Conservation (phyloP, 257 asterid species). For the Salvia rosmarinus region DNA sequence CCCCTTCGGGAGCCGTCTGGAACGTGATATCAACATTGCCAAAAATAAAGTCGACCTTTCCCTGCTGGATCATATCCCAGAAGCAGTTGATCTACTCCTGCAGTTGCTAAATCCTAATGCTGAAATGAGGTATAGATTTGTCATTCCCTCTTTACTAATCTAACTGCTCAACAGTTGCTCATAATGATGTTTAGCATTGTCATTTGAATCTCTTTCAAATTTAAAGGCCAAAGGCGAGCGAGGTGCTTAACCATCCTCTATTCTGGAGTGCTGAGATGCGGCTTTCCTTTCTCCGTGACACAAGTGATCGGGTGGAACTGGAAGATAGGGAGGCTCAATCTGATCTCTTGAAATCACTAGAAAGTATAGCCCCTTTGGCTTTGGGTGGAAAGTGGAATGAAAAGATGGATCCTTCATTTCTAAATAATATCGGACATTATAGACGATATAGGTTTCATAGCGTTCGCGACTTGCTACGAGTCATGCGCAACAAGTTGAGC, state of each 20-base stretch:
- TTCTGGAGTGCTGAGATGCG: slow-evolving; percentile 92
- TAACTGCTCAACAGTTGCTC: background rate
- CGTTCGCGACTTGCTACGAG: slow-evolving; percentile 86
- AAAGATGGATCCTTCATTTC: slow-evolving; percentile 75
- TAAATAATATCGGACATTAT: slow-evolving; percentile 66
- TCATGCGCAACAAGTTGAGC: slow-evolving; percentile 88
- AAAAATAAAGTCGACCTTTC: slow-evolving; percentile 74
- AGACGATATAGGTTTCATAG: slow-evolving; percentile 81
- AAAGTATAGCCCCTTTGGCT: slow-evolving; percentile 66
- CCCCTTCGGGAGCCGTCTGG: slow-evolving; percentile 85
- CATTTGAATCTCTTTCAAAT: slow-evolving; percentile 12
- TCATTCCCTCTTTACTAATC: slow-evolving; percentile 1
- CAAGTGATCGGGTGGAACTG: slow-evolving; percentile 91
- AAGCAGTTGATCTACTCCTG: slow-evolving; percentile 78
- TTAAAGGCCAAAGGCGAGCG: slow-evolving; percentile 74
- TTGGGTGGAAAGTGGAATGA: slow-evolving; percentile 85
- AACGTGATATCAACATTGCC: slow-evolving; percentile 84
- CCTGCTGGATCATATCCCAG: slow-evolving; percentile 83
- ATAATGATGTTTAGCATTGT: background rate
- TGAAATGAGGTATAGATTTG: slow-evolving; percentile 62
- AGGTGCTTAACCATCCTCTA: slow-evolving; percentile 83
- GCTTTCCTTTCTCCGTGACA: slow-evolving; percentile 82
- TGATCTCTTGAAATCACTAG: slow-evolving; percentile 67
- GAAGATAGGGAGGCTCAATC: slow-evolving; percentile 75
- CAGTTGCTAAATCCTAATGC: slow-evolving; percentile 65